phyloP scores from a whole-genome alignment of 148 eudicot genomes.

The Diospyros kaki region DNA sequence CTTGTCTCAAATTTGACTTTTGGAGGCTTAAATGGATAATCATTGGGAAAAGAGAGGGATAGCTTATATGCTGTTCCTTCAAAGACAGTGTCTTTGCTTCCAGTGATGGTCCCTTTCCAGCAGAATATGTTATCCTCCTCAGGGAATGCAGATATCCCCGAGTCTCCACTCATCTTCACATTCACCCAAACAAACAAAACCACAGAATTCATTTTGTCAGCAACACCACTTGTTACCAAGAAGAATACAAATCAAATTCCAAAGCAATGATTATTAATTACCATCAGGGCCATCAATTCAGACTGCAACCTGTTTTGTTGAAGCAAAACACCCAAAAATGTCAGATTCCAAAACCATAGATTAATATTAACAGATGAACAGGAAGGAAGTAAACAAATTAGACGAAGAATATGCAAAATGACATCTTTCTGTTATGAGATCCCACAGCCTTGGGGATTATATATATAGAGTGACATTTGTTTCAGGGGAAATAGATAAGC shows the following conservation, averaged over 20 bases:
- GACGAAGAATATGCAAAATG: background rate
- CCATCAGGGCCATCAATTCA: conserved; percentile 95
- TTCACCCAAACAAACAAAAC: background rate
- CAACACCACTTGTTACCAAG: background rate
- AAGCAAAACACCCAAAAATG: conserved; percentile 1
- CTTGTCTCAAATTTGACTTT: conserved; percentile 84
- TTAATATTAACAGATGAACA: background rate
- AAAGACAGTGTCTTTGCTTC: conserved; percentile 94
- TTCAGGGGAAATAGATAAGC: background rate
- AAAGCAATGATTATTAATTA: conserved; percentile 17
- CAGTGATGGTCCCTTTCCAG: conserved; percentile 96
- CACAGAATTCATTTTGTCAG: background rate
- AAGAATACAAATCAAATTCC: background rate
- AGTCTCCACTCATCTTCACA: conserved; percentile 85
- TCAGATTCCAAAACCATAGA: conserved; percentile 5
- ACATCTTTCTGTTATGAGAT: no score
- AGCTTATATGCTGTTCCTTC: conserved; percentile 95
- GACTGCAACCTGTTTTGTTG: conserved; percentile 78
- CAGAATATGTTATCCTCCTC: conserved; percentile 89
- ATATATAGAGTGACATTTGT: background rate
- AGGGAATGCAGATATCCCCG: conserved; percentile 93
- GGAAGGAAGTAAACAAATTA: background rate
- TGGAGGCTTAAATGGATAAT: conserved; percentile 94
- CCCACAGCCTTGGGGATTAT: no score
- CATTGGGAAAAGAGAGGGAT: conserved; percentile 66